Evolutionary conservation across 371 early-diverging fungal genomes (phyloP), one percentile per base, ranked within the genome.

Genomic region (Batkoa obscura): DNA sequence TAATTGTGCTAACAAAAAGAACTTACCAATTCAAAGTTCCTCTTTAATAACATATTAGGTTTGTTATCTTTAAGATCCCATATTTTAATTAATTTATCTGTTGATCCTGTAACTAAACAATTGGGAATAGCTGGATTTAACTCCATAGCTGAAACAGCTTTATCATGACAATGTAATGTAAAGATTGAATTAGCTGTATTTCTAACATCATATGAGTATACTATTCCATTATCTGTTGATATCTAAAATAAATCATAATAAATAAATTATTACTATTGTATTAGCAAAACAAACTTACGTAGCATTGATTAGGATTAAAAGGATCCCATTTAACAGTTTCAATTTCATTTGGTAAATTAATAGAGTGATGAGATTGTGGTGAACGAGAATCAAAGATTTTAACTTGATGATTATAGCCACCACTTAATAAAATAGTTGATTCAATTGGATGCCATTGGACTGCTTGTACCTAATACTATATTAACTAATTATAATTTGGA

Each of bases 291-390:
- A 15, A 23, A 13, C 35, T 55, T 31, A 62, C 63, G 49, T 50
- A 59, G 60, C 88, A 86, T 56, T 79, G 65, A 58, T 78, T 74
- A 4, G 83, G 75, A 50, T 74, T 65, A 65, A 81, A 78, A 13
- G 87, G 81, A 66, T 93, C 92, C 94, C 94, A 94, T 49, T 76
- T 75, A 34, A 92, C 56, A 52, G 80, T 77, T 66, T 97, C 96
- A 2, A 93, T 90, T 65, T 97, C 96, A 4, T 86, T 77, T 12
- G 69, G 62, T n/a, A 92, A 64, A 6, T 72, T 72, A 73, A 76
- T 82, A 9, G 71, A 64, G 0, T 76, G 63, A 4, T 79, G 73
- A 57, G 71, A 65, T 4, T 72, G 68, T 1, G 89, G 87, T 0
- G 88, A 72, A 10, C 96, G 76, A 9, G 90, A 82, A 68, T 97